Conservation (phyloP, 139 green algal genomes). For the Eudorina sp. region DNA sequence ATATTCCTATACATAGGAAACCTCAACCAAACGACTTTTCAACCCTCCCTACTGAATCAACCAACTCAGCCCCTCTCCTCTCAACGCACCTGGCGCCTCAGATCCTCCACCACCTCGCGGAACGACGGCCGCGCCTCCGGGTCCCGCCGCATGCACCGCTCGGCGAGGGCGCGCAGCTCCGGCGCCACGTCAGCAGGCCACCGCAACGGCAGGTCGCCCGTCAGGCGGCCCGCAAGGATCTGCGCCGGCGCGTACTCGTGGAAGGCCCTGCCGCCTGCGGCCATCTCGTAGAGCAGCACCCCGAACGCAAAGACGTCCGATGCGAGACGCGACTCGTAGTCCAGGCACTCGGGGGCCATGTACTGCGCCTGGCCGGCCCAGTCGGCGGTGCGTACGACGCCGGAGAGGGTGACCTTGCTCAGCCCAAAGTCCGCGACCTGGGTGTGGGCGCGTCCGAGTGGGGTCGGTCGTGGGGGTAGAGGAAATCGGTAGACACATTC, state of each 20-base stretch:
- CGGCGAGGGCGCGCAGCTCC: constrained; percentile 20
- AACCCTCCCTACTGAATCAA: not conserved
- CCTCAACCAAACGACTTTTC: too few species aligned
- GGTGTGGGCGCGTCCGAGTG: too few species aligned
- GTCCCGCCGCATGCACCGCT: constrained; percentile 35
- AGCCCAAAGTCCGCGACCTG: constrained; percentile 42
- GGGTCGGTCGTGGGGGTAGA: not conserved
- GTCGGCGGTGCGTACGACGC: constrained; percentile 22
- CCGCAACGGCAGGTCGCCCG: not conserved
- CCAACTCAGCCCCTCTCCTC: not conserved
- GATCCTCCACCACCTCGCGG: constrained; percentile 27
- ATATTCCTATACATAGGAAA: too few species aligned
- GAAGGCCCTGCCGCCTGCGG: not conserved
- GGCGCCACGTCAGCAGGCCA: constrained; percentile 17
- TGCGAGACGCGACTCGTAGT: constrained; percentile 20
- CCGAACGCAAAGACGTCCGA: constrained; percentile 31
- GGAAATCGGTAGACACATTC: too few species aligned
- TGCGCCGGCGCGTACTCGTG: constrained; percentile 30
- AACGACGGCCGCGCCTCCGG: constrained; percentile 27
- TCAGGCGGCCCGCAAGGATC: constrained; percentile 23
- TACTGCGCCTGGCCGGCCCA: constrained; percentile 34
- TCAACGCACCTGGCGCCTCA: constrained; percentile 17
- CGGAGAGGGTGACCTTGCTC: constrained; percentile 15
- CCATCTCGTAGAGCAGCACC: constrained; percentile 21
- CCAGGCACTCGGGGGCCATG: constrained; percentile 39